A percentile compares a stretch with the other conserved stretches of the same genome.
Evolutionary conservation across 2,329 filamentous ascomycete genomes (phyloP).

Genomic region (Acrocalymma vagum): DNA sequence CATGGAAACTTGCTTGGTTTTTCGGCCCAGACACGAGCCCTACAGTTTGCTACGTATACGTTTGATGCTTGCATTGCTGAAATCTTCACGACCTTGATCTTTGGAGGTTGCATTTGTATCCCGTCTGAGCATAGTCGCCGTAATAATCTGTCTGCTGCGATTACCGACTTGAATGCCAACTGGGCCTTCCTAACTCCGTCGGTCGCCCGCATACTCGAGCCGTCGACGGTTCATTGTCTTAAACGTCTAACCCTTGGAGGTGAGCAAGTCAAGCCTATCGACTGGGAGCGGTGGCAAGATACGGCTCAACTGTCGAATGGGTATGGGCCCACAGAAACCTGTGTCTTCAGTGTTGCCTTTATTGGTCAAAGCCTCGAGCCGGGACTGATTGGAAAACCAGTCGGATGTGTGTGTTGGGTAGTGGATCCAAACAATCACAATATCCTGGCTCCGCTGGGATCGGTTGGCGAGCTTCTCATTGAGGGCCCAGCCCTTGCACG

Average conservation of each 20-base stretch:
- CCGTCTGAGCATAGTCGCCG: constrained; percentile 61
- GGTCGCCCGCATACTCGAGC: constrained; percentile 35
- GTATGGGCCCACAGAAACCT: constrained; percentile 12
- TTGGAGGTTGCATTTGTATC: constrained; percentile 59
- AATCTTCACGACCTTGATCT: constrained; percentile 57
- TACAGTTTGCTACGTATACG: constrained; percentile 53
- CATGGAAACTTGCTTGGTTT: neutral
- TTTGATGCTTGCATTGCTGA: constrained; percentile 62
- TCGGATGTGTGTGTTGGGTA: constrained; percentile 27
- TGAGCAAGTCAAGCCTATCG: constrained; percentile 1
- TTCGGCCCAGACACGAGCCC: neutral
- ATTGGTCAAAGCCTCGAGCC: neutral
- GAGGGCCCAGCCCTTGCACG: constrained; percentile 28
- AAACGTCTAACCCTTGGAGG: constrained; percentile 8
- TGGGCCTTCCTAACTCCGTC: constrained; percentile 18
- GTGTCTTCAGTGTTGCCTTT: constrained; percentile 59
- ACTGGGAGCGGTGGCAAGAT: constrained; percentile 27
- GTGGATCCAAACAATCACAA: constrained; percentile 29
- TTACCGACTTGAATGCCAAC: constrained; percentile 40
- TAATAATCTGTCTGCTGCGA: constrained; percentile 60
- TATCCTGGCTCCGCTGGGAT: constrained; percentile 22
- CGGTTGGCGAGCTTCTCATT: constrained; percentile 32
- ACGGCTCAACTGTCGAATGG: constrained; percentile 6
- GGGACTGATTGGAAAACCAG: constrained; percentile 15
- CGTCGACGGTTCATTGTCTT: constrained; percentile 15